These are phyloP conservation scores for Aspergillus pseudoviridinutans DNA, from an alignment of 2,329 filamentous ascomycete species.

Conservation along the genomic window DNA sequence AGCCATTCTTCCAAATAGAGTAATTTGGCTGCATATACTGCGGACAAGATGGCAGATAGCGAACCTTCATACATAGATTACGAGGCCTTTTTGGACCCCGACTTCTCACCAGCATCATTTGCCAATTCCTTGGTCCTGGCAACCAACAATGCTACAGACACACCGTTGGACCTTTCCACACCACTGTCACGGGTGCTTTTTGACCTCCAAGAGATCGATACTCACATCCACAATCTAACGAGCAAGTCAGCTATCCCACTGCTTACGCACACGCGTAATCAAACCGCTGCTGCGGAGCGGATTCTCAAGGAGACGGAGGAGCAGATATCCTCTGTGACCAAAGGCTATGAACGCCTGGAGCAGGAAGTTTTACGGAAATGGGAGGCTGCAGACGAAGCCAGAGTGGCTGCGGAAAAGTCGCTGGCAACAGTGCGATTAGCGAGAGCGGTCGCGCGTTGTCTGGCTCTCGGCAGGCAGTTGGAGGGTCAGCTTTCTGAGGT, in stretches of 20 bases:
- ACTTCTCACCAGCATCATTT: constrained; percentile 76
- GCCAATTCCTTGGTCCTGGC: constrained; percentile 83
- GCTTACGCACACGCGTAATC: constrained; percentile 69
- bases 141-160: constrained; percentile 89
- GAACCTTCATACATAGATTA: constrained; percentile 88
- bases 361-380: constrained; percentile 83
- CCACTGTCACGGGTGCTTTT: constrained; percentile 91
- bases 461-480: constrained; percentile 79
- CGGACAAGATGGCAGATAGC: constrained; percentile 29
- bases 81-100: constrained; percentile 78
- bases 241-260: constrained; percentile 79
- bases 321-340: constrained; percentile 74
- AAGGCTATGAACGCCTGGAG: constrained; percentile 80
- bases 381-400: constrained; percentile 78
- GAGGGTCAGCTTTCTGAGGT: constrained; percentile 80
- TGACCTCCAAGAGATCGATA: constrained; percentile 94
- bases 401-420: constrained; percentile 69
- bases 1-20: neutral
- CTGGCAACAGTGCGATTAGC: constrained; percentile 76
- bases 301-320: constrained; percentile 74
- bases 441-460: constrained; percentile 69
- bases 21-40: neutral
- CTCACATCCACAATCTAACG: constrained; percentile 85
- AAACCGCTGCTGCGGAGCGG: constrained; percentile 66
- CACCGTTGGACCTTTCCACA: constrained; percentile 86